A percentile compares a stretch with the other conserved stretches of the same genome.
Conservation (phyloP, 2,329 filamentous ascomycete species). For the Xylariaceae sp. region DNA sequence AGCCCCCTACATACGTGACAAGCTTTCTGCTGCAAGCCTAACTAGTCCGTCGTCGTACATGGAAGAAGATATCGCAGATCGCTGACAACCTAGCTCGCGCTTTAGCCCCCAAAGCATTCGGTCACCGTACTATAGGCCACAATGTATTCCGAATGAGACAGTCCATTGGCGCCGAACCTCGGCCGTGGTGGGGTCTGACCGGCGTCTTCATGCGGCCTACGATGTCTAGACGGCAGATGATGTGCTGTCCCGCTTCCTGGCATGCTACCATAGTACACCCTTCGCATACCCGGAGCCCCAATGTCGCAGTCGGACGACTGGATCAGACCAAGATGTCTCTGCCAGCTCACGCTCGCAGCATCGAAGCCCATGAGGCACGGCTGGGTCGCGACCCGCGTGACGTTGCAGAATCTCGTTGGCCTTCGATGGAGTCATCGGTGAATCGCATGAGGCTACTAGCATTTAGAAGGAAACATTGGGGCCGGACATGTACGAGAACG, state of each 20-base stretch:
- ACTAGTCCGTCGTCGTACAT: constrained; percentile 2
- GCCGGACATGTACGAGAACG: constrained; percentile 1
- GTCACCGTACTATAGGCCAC: constrained; percentile 12
- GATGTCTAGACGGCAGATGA: constrained; percentile 1
- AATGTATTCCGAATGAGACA: neutral
- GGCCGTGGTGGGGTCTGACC: constrained; percentile 10
- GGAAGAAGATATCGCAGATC: constrained; percentile 4
- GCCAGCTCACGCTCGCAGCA: constrained; percentile 7
- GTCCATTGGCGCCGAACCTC: constrained; percentile 1
- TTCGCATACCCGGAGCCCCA: constrained; percentile 3
- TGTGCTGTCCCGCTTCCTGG: constrained; percentile 4
- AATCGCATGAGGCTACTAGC: constrained; percentile 1
- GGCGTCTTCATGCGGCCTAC: constrained; percentile 3
- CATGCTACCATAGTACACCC: neutral
- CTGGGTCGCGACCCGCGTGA: neutral
- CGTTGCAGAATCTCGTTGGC: neutral
- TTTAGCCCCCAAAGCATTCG: constrained; percentile 9
- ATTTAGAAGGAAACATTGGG: neutral
- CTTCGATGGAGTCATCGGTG: neutral
- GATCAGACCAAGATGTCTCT: constrained; percentile 4
- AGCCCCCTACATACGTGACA: neutral
- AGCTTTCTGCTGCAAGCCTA: neutral
- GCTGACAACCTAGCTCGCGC: neutral
- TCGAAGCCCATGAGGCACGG: neutral
- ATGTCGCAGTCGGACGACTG: constrained; percentile 1